Conservation (phyloP, 306 rosid genomes). For the Fragaria vesca region DNA sequence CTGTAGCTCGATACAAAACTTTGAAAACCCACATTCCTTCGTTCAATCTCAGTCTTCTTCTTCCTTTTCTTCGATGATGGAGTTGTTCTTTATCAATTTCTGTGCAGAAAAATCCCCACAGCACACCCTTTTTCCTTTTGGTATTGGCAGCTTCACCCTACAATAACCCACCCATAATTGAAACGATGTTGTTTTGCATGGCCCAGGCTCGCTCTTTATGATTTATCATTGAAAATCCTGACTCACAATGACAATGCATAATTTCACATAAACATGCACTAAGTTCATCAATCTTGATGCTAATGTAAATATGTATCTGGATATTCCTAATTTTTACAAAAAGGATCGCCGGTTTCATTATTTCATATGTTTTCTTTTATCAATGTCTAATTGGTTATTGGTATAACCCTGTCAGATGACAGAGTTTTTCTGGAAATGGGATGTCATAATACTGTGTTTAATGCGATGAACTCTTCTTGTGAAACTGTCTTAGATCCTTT, state of each 20-base stretch:
- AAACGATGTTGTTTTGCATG: conserved; percentile 1
- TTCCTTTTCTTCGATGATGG: conserved; percentile 36
- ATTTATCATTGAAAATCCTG: background rate
- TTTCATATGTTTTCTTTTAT: background rate
- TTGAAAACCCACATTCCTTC: conserved; percentile 34
- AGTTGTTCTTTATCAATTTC: conserved; percentile 70
- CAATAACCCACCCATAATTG: conserved; percentile 31
- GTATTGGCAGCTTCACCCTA: conserved; percentile 24
- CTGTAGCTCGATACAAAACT: conserved; percentile 34
- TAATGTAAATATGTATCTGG: background rate
- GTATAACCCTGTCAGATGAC: too few relatives aligned
- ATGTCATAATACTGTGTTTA: too few relatives aligned
- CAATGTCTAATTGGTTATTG: too few relatives aligned
- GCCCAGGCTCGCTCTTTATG: background rate
- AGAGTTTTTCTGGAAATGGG: too few relatives aligned
- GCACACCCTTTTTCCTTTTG: conserved; percentile 34
- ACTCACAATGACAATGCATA: background rate
- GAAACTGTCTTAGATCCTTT: too few relatives aligned
- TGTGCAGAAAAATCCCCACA: conserved; percentile 66
- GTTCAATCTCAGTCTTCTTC: conserved; percentile 27
- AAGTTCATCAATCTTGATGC: background rate
- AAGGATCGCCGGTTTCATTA: background rate
- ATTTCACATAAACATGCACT: background rate
- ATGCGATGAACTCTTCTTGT: too few relatives aligned
- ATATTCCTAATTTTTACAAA: background rate